Evolutionary conservation across 2,329 filamentous ascomycete species (phyloP).

Genomic region (Cadophora luteo-olivacea): DNA sequence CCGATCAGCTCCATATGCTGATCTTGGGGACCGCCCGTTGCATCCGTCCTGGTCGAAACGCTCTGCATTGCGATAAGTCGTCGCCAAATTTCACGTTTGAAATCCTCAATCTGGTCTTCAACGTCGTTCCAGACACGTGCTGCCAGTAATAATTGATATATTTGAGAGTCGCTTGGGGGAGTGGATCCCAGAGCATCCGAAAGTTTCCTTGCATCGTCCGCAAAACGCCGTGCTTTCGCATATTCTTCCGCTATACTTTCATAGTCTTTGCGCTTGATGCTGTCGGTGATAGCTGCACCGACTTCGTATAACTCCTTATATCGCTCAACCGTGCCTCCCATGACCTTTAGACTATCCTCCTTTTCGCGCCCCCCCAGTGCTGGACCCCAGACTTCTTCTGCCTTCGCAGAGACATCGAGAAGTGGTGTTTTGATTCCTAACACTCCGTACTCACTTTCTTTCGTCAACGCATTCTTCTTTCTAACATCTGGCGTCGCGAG

Average conservation of each 20-base stretch:
- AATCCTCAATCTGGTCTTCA: conserved; percentile 81
- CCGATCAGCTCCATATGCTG: conserved; percentile 90
- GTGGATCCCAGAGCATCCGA: conserved; percentile 62
- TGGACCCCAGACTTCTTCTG: conserved; percentile 96
- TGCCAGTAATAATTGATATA: conserved; percentile 86
- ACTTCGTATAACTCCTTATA: conserved; percentile 85
- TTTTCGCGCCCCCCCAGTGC: conserved; percentile 90
- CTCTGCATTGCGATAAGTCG: conserved; percentile 74
- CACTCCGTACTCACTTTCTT: conserved; percentile 92
- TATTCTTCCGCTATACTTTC: conserved; percentile 89
- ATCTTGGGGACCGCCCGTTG: conserved; percentile 64
- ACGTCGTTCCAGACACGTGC: conserved; percentile 96
- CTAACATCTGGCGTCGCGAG: conserved; percentile 56
- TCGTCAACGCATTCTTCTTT: conserved; percentile 88
- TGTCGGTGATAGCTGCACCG: conserved; percentile 77
- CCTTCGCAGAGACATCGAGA: conserved; percentile 89
- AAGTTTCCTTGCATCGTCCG: conserved; percentile 77
- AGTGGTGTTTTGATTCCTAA: conserved; percentile 87
- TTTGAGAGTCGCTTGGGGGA: conserved; percentile 75
- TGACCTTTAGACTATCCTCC: conserved; percentile 82
- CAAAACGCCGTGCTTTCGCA: conserved; percentile 79
- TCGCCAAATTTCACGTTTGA: conserved; percentile 91
- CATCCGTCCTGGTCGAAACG: conserved; percentile 46
- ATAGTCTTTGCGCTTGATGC: conserved; percentile 90
- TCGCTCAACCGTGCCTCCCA: conserved; percentile 77